Evolutionary conservation across 192 early-diverging fungal genomes (phyloP), one percentile per base, ranked within the genome.

Genomic region (Neocallimastix lanati): DNA sequence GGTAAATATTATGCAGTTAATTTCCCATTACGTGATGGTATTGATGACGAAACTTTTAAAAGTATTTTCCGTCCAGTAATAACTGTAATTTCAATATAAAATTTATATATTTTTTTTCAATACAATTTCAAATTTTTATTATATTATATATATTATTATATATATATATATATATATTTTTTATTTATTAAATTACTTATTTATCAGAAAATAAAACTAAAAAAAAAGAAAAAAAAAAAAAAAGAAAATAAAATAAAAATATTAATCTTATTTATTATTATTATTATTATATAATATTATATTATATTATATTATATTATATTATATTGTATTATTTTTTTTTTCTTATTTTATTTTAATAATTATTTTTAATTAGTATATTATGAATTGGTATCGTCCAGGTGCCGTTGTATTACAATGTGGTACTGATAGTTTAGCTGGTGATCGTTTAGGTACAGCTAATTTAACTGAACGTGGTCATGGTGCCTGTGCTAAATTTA

Each of bases 1-100:
- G 98, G 98, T 38, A 94, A 93, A 83, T 85, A 93, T 77, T 98
- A 98, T 83, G 90, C 98, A 0, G 93, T 99, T 50, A 99, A 99
- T 84, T 93, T 98, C 78, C 98, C 98, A 7, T 82, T 99, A 40
- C 90, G 94, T 76, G 96, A 96, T 78, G 98, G 98, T 28, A 90
- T 91, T 76, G 96, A 98, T 83, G 97, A 99, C 83, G 91, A 90
- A 79, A 91, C 93, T 7, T 99, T 95, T 78, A 84, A 90, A 58
- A 81, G 28, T 21, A 83, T 90, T 29, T 89, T 89, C 80, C 81
- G 82, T 28, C 85, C 88, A 33, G 87, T 87, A 80, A 80, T 78
- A 30, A 80, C 29, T 1, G 77, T 77, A 37, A 21, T 21, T 77
- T n/a, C n/a, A n/a, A n/a, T n/a, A n/a, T n/a, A n/a, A n/a, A 6